phyloP scores from a whole-genome alignment of 495 filamentous ascomycete genomes.

The Aspergillus nanangensis region DNA sequence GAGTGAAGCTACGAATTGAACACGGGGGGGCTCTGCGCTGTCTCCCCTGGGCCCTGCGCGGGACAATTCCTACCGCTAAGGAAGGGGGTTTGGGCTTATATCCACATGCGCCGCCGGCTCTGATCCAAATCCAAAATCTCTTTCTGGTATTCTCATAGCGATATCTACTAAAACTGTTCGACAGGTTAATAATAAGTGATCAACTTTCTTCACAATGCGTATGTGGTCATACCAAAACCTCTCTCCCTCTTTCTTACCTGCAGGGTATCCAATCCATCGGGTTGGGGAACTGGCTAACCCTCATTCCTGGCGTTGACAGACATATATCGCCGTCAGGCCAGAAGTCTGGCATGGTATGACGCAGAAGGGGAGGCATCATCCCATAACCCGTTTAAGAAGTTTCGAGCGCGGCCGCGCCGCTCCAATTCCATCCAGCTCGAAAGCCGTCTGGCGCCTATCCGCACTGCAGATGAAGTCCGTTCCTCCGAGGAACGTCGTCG shows the following conservation, averaged over 20 bases:
- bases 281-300: no score
- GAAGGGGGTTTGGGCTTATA: no score
- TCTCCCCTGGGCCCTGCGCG: no score
- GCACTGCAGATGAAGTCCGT: conserved; percentile 23
- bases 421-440: conserved; percentile 32
- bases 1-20: no score
- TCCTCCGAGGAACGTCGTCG: conserved; percentile 23
- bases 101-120: no score
- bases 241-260: not conserved
- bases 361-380: conserved; percentile 35
- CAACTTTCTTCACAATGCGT: not conserved
- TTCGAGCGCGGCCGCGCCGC: conserved; percentile 25
- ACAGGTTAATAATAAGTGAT: no score
- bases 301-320: conserved; percentile 27
- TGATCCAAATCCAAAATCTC: no score
- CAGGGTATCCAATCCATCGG: no score
- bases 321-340: conserved; percentile 40
- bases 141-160: not conserved
- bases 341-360: conserved; percentile 44
- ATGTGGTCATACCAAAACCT: not conserved
- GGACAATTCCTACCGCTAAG: no score
- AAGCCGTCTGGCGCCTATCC: conserved; percentile 10
- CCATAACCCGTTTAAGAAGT: conserved; percentile 49
- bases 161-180: no score
- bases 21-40: no score